Evolutionary conservation across 768 basidiomycete species (phyloP), one percentile per base, ranked within the genome.

Genomic region (Collybiopsis confluens): DNA sequence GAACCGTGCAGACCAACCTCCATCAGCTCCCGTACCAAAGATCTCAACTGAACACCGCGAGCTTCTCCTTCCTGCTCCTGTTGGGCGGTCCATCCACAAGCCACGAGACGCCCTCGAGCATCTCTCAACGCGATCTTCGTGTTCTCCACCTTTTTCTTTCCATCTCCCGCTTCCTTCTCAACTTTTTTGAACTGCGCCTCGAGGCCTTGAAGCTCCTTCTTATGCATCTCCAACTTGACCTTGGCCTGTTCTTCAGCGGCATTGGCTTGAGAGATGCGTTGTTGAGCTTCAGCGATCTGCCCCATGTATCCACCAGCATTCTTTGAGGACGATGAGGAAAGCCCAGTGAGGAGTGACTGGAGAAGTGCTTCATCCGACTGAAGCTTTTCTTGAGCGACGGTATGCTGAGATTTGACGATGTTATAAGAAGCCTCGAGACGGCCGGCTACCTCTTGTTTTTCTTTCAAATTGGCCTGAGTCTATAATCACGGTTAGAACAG

Each of bases 241-340:
- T 83, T 84, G 50, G 76, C 80, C 64, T 95, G 91, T 62, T 95
- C 87, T 59, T 91, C 90, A 61, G 94, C 93, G 0, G 94, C 86
- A 7, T 79, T 74, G 0, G 85, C 87, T 50, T 90, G 87, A 0
- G 92, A 84, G 0, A 88, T 70, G 2, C 83, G 82, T 1, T 81
- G 81, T 60, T 85, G 84, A 0, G 94, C 90, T 13, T 91, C 85
- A 1, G 94, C 90, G 38, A 99, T 81, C 66, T 98, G 95, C 18
- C 94, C 97, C 84, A 98, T 88, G 68, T 98, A 98, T 0, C 97
- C 97, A 2, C 94, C 92, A 8, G 78, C 78, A 37, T 73, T 77
- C 20, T 53, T 53, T 27, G 52, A 53, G 3, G 89, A 87, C 13
- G 30, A 33, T 13, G 30, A 33, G 1, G 93, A 85, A 9, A 98